Base-by-base conservation (phyloP, 1,284 basidiomycete genomes). In the Naganishia cerealis region DNA sequence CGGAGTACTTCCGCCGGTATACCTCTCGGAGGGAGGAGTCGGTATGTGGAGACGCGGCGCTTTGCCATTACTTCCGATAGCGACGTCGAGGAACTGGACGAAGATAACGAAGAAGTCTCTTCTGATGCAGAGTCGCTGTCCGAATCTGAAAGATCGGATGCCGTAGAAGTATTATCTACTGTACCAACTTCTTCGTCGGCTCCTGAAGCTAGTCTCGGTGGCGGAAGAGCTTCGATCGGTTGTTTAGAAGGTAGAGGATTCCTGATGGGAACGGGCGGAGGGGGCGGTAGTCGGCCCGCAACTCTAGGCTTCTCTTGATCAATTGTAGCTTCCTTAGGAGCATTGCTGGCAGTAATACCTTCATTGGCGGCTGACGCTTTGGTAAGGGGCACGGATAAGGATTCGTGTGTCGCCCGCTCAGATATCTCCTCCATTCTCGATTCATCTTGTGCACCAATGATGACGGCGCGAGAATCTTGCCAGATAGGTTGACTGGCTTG, bases 11-110 rank as follows among this genome's bases (percentile, higher is more conserved):
- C 67, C 6, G 48, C 38, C 1, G 70, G 70, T n/a, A 71, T 67
- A 66, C 70, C 70, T 48, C 55, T 61, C 3, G 70, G 70, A 18
- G 70, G 70, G 4, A 67, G 46, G 21, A 71, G 65, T 24, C 70
- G 48, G 61, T 71, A 71, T 33, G 70, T 62, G 18, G 61, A 63
- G 7, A 67, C 67, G 9, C 62, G 63, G 15, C 62, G 62, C 55
- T 55, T 55, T n/a, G 67, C 57, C 43, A 62, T 67, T 10, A 65
- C 67, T 53, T 71, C 70, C 7, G 70, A 59, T 1, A 62, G 50
- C 5, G 57, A 66, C 40, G 67, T 54, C 24, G 52, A 56, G 24
- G 50, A 40, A 43, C 42, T 55, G 33, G 58, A 56, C 13, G 52
- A 56, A 1, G 62, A 63, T 5, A 50, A 59, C 8, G 59, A 50